Evolutionary conservation across 2,329 filamentous ascomycete genomes (phyloP).

Genomic region (Aspergillus latus): DNA sequence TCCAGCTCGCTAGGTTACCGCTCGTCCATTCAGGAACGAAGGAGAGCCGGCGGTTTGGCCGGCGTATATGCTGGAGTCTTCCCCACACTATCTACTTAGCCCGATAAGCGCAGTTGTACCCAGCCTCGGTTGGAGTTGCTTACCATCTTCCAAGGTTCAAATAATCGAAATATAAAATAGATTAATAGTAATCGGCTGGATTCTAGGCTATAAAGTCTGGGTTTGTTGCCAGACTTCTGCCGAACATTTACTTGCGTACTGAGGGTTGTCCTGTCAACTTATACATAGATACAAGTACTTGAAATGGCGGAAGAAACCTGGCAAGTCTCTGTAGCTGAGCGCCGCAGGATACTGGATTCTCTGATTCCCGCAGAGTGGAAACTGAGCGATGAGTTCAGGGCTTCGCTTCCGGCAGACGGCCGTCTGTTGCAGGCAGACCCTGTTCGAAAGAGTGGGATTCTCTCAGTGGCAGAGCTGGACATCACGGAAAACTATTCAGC

Average conservation of each 20-base stretch:
- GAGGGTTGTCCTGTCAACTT: neutral
- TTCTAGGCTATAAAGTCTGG: too few species aligned
- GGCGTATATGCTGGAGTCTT: too few species aligned
- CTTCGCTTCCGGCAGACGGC: conserved; percentile 11
- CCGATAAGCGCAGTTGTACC: too few species aligned
- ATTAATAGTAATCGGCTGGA: too few species aligned
- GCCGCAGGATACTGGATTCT: neutral
- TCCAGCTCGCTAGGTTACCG: too few species aligned
- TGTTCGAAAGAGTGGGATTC: neutral
- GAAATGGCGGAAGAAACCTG: neutral
- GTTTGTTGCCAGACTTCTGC: too few species aligned
- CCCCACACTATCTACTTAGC: too few species aligned
- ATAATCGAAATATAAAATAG: too few species aligned
- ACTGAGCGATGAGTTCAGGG: neutral
- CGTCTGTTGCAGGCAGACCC: neutral
- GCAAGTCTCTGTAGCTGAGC: neutral
- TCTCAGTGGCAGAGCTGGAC: neutral
- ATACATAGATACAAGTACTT: neutral
- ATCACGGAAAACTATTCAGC: conserved; percentile 24
- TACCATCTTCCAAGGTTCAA: too few species aligned
- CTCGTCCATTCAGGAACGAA: neutral
- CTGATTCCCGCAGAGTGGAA: neutral
- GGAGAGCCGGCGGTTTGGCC: neutral
- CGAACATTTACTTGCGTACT: too few species aligned
- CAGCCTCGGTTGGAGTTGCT: too few species aligned